Conservation (phyloP, 331 rosid species). For the Spiraea crenata region DNA sequence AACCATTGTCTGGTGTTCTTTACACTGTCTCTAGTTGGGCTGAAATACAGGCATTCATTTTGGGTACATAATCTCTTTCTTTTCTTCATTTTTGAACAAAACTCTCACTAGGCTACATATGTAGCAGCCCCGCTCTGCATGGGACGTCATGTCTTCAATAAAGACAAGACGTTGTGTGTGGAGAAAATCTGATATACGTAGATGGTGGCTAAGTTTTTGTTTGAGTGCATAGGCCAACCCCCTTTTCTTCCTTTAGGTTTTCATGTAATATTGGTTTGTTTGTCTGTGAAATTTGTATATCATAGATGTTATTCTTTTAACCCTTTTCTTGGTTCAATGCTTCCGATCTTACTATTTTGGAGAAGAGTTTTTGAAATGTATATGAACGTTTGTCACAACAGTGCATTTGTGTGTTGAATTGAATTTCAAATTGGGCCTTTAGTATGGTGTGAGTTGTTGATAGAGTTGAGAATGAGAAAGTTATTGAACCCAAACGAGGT, state of each 20-base stretch:
- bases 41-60: conserved; percentile 31
- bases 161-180: no score
- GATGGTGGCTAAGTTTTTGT: conserved; percentile 12
- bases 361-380: background rate
- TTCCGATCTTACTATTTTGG: background rate
- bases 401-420: no score
- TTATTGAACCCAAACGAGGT: no score
- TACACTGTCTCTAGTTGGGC: conserved; percentile 33
- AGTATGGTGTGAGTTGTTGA: no score
- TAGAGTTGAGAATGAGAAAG: no score
- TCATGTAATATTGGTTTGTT: background rate
- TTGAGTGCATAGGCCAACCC: conserved; percentile 4
- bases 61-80: conserved; percentile 13
- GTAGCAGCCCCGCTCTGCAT: background rate
- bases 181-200: background rate
- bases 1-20: conserved; percentile 24
- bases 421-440: no score
- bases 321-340: background rate
- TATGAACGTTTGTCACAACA: background rate
- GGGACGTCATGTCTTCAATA: no score
- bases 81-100: no score
- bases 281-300: conserved; percentile 10
- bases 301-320: background rate
- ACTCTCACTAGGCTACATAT: background rate
- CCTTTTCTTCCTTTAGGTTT: no score